Conservation (phyloP, 805 yeast species). For the Jamesozyma piceae region DNA sequence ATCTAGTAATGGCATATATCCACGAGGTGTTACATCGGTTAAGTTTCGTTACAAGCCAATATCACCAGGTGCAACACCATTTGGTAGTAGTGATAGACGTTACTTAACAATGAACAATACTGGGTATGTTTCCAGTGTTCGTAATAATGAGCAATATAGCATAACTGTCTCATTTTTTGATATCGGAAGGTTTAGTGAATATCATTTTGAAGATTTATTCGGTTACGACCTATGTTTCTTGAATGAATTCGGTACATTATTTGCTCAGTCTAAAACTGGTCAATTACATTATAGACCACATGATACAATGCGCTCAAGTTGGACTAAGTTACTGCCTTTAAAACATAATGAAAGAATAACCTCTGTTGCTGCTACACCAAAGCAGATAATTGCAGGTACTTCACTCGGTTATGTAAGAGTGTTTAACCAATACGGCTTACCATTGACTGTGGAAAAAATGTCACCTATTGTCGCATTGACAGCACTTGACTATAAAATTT, state of each 20-base stretch:
- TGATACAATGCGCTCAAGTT: constrained; percentile 48
- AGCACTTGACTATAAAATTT: constrained; percentile 47
- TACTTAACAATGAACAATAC: constrained; percentile 70
- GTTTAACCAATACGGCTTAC: constrained; percentile 65
- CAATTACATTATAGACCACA: constrained; percentile 63
- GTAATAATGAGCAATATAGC: constrained; percentile 48
- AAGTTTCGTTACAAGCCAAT: constrained; percentile 45
- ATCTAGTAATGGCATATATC: not conserved
- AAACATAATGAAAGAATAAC: constrained; percentile 49
- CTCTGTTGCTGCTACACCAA: constrained; percentile 55
- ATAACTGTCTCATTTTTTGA: constrained; percentile 87
- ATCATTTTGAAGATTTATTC: constrained; percentile 71
- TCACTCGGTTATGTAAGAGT: constrained; percentile 64
- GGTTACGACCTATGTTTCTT: constrained; percentile 69
- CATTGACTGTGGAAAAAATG: constrained; percentile 57
- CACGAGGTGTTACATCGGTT: not conserved
- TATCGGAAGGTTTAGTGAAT: constrained; percentile 61
- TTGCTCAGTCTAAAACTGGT: constrained; percentile 44
- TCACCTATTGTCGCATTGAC: constrained; percentile 66
- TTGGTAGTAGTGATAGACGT: constrained; percentile 53
- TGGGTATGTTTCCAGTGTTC: constrained; percentile 77
- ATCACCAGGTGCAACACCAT: constrained; percentile 86
- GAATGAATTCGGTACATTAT: constrained; percentile 53
- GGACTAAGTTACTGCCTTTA: constrained; percentile 60
- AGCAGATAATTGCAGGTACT: constrained; percentile 59